Evolutionary conservation across 495 filamentous ascomycete genomes (phyloP).

Genomic region (Viridothelium virens): DNA sequence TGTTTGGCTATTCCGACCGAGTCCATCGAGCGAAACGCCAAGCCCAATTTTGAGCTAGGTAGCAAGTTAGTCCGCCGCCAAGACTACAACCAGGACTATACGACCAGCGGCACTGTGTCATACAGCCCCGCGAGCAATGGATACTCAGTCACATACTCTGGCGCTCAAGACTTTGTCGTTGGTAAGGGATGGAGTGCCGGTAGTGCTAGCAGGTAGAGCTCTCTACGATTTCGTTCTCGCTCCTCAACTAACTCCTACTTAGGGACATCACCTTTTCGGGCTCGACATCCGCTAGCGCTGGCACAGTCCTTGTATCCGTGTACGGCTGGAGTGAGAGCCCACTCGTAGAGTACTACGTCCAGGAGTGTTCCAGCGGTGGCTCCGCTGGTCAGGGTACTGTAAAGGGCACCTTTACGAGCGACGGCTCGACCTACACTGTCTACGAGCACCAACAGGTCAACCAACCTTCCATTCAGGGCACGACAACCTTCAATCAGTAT

Average conservation of each 20-base stretch:
- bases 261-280: constrained; percentile 21
- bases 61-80: constrained; percentile 30
- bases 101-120: constrained; percentile 34
- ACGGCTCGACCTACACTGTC: constrained; percentile 16
- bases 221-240: not conserved
- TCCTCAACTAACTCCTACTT: not conserved
- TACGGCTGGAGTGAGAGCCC: constrained; percentile 16
- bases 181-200: constrained; percentile 20
- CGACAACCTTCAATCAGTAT: constrained; percentile 16
- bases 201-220: constrained; percentile 14
- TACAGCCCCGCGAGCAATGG: constrained; percentile 26
- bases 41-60: constrained; percentile 28
- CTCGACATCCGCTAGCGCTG: constrained; percentile 16
- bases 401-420: constrained; percentile 12
- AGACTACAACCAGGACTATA: constrained; percentile 38
- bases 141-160: constrained; percentile 35
- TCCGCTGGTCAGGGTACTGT: not conserved
- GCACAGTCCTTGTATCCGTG: constrained; percentile 22
- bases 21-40: constrained; percentile 17
- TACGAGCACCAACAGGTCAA: constrained; percentile 15
- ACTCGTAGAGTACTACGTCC: constrained; percentile 9
- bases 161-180: constrained; percentile 10
- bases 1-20: constrained; percentile 25
- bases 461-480: constrained; percentile 16
- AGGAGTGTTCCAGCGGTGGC: not conserved